These are phyloP conservation scores for Rhododendron kiyosumense DNA, from an alignment of 148 eudicot genomes.

Conservation along the genomic window DNA sequence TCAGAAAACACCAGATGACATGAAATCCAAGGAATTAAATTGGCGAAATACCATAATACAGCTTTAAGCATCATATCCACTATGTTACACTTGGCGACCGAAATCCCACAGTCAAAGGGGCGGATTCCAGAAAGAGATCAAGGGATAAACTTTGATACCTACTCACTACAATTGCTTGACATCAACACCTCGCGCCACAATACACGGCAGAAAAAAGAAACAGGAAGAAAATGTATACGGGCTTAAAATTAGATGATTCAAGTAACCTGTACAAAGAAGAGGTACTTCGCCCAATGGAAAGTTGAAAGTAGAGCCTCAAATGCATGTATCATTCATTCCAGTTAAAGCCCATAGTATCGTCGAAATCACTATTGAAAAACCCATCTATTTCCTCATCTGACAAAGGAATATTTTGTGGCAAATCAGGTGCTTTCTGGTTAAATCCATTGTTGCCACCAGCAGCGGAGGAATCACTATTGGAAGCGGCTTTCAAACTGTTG, in stretches of 20 bases:
- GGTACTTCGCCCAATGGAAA: constrained; percentile 7
- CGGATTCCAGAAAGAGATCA: background rate
- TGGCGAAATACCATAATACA: background rate
- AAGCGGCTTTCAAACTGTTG: constrained; percentile 54
- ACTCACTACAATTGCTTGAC: constrained; percentile 3
- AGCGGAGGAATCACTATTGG: constrained; percentile 51
- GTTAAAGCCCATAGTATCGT: constrained; percentile 56
- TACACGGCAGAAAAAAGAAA: constrained; percentile 1
- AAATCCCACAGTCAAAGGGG: background rate
- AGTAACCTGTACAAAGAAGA: constrained; percentile 47
- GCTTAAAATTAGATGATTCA: constrained; percentile 5
- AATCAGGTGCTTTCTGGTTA: constrained; percentile 41
- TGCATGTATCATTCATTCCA: constrained; percentile 61
- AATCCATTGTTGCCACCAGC: constrained; percentile 39
- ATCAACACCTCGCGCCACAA: constrained; percentile 3
- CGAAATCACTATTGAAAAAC: constrained; percentile 58
- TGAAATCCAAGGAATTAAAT: background rate
- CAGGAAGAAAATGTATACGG: background rate
- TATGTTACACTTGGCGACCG: constrained; percentile 21
- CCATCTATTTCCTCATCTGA: constrained; percentile 68
- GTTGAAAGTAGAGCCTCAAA: background rate
- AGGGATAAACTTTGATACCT: constrained; percentile 11
- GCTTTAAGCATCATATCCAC: constrained; percentile 11
- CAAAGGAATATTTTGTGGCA: constrained; percentile 45
- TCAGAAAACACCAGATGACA: background rate